These are phyloP conservation scores for Camellia oleifera DNA, from an alignment of 179 eudicot genomes.

Conservation along the genomic window DNA sequence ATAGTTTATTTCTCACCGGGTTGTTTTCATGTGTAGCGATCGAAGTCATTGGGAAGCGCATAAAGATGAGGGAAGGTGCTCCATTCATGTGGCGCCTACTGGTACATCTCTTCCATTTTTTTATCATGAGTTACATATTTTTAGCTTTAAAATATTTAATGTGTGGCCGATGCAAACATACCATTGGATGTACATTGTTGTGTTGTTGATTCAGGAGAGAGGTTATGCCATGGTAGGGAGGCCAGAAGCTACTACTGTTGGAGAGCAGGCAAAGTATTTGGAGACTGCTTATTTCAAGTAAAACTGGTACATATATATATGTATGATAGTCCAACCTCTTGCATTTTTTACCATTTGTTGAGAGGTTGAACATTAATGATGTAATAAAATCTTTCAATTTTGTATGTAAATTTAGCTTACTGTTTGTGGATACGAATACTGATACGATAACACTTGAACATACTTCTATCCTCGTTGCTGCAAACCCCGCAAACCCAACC, in stretches of 20 bases:
- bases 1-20: neutral
- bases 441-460: too few relatives aligned
- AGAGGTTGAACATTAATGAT: neutral
- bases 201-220: conserved; percentile 53
- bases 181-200: neutral
- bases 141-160: neutral
- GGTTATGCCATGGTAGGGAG: conserved; percentile 43
- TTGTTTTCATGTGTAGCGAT: conserved; percentile 34
- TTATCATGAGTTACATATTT: too few relatives aligned
- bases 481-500: too few relatives aligned
- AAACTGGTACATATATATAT: neutral
- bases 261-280: conserved; percentile 50
- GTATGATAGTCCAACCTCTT: neutral
- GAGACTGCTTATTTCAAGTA: conserved; percentile 50
- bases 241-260: conserved; percentile 39
- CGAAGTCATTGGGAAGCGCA: conserved; percentile 51
- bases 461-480: too few relatives aligned
- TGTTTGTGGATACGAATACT: neutral
- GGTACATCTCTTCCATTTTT: conserved; percentile 28
- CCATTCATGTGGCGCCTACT: conserved; percentile 76
- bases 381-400: neutral
- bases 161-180: neutral
- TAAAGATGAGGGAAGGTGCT: conserved; percentile 51
- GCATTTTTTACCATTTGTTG: neutral
- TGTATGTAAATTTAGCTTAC: neutral